Percentiles rank a stretch among this genome's conserved stretches.
phyloP scores from a whole-genome alignment of 2,329 filamentous ascomycete species.

The Teratosphaeria destructans region DNA sequence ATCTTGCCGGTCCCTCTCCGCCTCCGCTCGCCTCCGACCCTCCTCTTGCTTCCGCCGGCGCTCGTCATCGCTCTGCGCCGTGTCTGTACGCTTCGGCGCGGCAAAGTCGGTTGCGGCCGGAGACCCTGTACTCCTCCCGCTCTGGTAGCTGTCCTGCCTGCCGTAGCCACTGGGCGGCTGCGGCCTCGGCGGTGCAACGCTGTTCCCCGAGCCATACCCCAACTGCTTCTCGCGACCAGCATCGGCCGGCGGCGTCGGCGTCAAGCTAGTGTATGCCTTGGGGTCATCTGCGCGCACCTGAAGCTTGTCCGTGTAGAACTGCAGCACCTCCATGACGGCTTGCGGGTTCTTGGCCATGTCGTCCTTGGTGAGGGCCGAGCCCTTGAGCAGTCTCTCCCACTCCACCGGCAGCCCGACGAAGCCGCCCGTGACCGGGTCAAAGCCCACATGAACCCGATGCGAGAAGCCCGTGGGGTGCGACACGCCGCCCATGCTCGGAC shows the following conservation, averaged over 20 bases:
- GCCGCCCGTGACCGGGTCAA: conserved; percentile 87
- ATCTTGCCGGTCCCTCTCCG: conserved; percentile 31
- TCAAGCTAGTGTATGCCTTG: conserved; percentile 55
- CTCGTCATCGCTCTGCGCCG: conserved; percentile 26
- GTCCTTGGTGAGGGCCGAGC: conserved; percentile 94
- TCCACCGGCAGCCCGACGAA: conserved; percentile 91
- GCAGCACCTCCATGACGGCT: conserved; percentile 63
- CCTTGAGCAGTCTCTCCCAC: conserved; percentile 94
- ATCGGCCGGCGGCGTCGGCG: conserved; percentile 53
- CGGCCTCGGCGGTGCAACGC: conserved; percentile 39
- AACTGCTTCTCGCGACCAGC: conserved; percentile 37
- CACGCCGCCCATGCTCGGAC: conserved; percentile 93
- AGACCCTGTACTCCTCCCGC: conserved; percentile 12
- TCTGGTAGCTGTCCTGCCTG: conserved; percentile 37
- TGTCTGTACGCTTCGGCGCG: conserved; percentile 19
- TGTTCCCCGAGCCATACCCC: conserved; percentile 35
- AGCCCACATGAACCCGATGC: conserved; percentile 93
- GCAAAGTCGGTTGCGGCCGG: conserved; percentile 14
- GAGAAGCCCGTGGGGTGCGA: conserved; percentile 98
- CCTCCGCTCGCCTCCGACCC: conserved; percentile 26
- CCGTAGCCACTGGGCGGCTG: conserved; percentile 32
- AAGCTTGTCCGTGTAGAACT: conserved; percentile 73
- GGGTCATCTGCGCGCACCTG: conserved; percentile 66
- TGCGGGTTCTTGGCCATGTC: conserved; percentile 92
- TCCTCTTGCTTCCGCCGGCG: conserved; percentile 31